Base-by-base conservation (phyloP, 805 yeast genomes). In the Wickerhamomyces canadensis region DNA sequence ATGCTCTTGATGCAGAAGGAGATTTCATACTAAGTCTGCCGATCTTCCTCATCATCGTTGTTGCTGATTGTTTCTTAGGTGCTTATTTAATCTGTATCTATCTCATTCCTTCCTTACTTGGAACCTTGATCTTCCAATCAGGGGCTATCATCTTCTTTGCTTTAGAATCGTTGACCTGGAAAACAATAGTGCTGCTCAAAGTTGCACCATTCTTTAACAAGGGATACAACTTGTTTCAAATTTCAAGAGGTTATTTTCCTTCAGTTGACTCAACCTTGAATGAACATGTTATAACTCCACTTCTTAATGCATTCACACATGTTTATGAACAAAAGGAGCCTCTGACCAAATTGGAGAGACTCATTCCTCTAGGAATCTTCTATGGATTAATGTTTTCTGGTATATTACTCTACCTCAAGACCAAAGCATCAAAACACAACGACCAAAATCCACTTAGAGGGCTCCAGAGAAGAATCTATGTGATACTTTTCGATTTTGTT, bases 401-500 rank as follows among this genome's bases (percentile, higher is more conserved):
- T 4, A 38, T 67, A 13, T 40, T 60, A 33, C 48, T 41, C 29
- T 51, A 55, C 36, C 59, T 70, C 65, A 43, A 48, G 7, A 29
- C 42, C n/a, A 55, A 66, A 29, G 30, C 48, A 0, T 41, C 29
- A 18, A 38, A 35, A 8, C 43, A 61, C 27, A 47, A 66, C 1
- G 60, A 65, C 2, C 42, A 38, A 4, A 65, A 65, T 24, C 81
- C 84, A 2, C 47, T 77, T 3, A 47, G 60, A 31, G 80, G 83
- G 0, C 58, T 62, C 2, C 62, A 71, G 35, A 69, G 93, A 44
- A 58, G 62, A 10, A 35, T 74, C 3, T 82, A 75, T 51, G 67
- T 70, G 35, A 46, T 70, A 2, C 52, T 81, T 21, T 74, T 78
- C 50, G 81, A 77, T 40, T 44, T 77, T 9, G 61, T 69, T 16